phyloP scores from a whole-genome alignment of 2,329 filamentous ascomycete species.

The Aspergillus ochraceoroseus region DNA sequence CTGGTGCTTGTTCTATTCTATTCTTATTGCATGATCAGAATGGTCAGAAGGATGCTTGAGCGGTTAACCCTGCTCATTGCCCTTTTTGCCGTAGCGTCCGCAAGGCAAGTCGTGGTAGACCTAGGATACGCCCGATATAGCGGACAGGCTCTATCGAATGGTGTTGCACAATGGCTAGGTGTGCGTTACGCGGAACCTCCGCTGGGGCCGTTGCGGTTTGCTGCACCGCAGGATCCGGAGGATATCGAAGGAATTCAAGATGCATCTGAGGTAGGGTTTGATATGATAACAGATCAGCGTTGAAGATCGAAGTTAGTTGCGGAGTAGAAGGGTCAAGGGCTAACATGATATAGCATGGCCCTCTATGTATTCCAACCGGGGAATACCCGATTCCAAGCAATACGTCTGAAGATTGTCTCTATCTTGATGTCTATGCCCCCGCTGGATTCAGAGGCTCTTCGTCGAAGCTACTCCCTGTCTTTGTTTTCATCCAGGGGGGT shows the following conservation, averaged over 20 bases:
- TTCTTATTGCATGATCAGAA: too few species aligned
- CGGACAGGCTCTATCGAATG: constrained; percentile 52
- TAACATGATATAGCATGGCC: too few species aligned
- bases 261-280: constrained; percentile 50
- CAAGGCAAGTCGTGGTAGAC: constrained; percentile 47
- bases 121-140: constrained; percentile 63
- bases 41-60: constrained; percentile 3
- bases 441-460: constrained; percentile 33
- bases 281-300: background rate
- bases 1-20: too few species aligned
- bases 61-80: constrained; percentile 7
- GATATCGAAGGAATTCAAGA: constrained; percentile 44
- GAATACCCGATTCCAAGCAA: constrained; percentile 57
- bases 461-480: constrained; percentile 56
- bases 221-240: constrained; percentile 60
- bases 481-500: constrained; percentile 58
- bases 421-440: constrained; percentile 42
- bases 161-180: constrained; percentile 66
- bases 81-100: constrained; percentile 22
- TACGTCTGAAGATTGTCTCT: constrained; percentile 44
- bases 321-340: too few species aligned
- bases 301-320: constrained; percentile 14
- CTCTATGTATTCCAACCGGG: constrained; percentile 62
- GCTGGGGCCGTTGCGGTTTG: constrained; percentile 60
- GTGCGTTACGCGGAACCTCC: constrained; percentile 70